Evolutionary conservation across 73 alveolate genomes (phyloP), one percentile per base, ranked within the genome.

Genomic region (Diophrys appendiculata): DNA sequence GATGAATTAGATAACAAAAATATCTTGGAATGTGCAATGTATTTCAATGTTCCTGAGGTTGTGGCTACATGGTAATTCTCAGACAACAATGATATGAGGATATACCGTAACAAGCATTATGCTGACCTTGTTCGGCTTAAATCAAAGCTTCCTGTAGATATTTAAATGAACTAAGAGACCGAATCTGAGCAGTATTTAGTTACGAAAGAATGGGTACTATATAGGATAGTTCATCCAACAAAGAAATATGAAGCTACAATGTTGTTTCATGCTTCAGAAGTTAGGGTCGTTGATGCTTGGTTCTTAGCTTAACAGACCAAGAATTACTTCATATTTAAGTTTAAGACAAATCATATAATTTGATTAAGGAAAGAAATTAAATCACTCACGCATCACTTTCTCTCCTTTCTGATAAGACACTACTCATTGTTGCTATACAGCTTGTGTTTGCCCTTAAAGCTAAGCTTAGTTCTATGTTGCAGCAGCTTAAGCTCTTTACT

Each of bases 21-120:
- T 13, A 24, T 8, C 2, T 1, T 35, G n/a, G 83, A 55, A n/a
- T 75, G 83, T 27, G 83, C 83, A 29, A n/a, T 75, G 8, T 75
- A 75, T 60, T 75, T 33, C 25, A 69, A 75, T n/a, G 83, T 75
- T 14, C 83, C 83, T 2, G 73, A 75, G 2, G 33, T 1, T 22
- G 55, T 75, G 1, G 26, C 2, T 0, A 29, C 65, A 3, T 75
- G 75, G 83, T 28, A 32, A 69, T 75, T 13, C 18, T 23, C n/a
- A 11, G 73, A 55, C 43, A 56, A 75, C 26, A 26, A 25, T 1
- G 73, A 75, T 75, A 54, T 14, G 26, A 23, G 71, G 29, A n/a
- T 60, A 60, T 60, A 11, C 29, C 5, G 26, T 11, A 29, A n/a
- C 71, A n/a, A 60, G 14, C 60, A 43, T 43, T 11, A 11, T 18